A percentile compares a stretch with the other conserved stretches of the same genome.
Conservation (phyloP, 331 rosid species). For the Quercus lobata region DNA sequence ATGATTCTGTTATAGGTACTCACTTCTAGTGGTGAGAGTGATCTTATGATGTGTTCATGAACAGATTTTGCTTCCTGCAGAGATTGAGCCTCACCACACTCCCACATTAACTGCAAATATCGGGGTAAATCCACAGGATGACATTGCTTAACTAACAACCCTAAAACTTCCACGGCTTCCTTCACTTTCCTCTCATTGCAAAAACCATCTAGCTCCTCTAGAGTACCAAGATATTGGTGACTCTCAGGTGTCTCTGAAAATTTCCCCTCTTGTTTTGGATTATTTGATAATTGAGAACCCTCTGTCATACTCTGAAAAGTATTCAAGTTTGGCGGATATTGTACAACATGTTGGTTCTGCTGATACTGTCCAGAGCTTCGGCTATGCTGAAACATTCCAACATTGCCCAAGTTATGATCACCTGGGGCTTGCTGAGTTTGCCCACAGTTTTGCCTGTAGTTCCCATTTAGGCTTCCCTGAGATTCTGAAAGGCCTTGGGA, state of each 20-base stretch:
- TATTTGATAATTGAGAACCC: conserved; percentile 26
- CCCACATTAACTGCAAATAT: conserved; percentile 40
- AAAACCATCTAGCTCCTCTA: conserved; percentile 47
- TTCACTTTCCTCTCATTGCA: conserved; percentile 60
- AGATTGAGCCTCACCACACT: conserved; percentile 53
- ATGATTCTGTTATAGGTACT: conserved; percentile 57
- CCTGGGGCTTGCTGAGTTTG: conserved; percentile 15
- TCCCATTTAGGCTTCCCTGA: conserved; percentile 20
- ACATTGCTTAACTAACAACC: conserved; percentile 36
- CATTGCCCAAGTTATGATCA: no score
- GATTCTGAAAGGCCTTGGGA: conserved; percentile 24
- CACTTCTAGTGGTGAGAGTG: conserved; percentile 42
- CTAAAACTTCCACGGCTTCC: conserved; percentile 59
- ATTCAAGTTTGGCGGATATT: conserved; percentile 26
- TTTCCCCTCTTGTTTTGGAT: conserved; percentile 18
- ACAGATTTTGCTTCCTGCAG: conserved; percentile 57
- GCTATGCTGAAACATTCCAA: conserved; percentile 6
- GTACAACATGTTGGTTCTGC: conserved; percentile 18
- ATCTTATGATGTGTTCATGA: conserved; percentile 30
- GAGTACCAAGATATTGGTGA: conserved; percentile 30
- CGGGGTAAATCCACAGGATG: conserved; percentile 46
- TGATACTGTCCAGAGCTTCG: conserved; percentile 16
- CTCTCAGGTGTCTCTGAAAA: conserved; percentile 17
- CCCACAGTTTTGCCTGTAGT: conserved; percentile 1
- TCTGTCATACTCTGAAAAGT: neutral